These are phyloP conservation scores for Carnegiea gigantea DNA, from an alignment of 179 eudicot genomes.

Conservation along the genomic window DNA sequence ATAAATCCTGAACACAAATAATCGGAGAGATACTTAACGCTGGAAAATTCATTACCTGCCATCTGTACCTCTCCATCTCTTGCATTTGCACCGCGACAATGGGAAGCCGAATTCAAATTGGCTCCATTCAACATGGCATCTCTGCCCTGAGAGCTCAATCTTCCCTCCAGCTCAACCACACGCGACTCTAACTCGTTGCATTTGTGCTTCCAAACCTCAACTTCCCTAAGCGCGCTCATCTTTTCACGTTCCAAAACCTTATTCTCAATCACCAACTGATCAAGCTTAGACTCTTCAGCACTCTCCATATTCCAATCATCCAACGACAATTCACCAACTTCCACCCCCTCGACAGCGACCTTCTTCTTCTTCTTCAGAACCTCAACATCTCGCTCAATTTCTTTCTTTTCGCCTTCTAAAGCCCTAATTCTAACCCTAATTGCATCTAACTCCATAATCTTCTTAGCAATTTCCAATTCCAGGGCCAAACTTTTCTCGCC, in stretches of 20 bases:
- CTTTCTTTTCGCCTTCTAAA: constrained; percentile 31
- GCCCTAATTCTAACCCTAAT: constrained; percentile 34
- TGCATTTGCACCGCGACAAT: not conserved
- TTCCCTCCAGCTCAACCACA: constrained; percentile 38
- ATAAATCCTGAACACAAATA: not conserved
- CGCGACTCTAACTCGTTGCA: constrained; percentile 45
- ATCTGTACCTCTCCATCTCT: constrained; percentile 1
- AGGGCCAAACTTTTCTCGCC: constrained; percentile 12
- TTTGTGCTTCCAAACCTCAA: constrained; percentile 48
- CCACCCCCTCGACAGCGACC: constrained; percentile 28
- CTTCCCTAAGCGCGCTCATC: constrained; percentile 39
- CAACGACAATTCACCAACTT: not conserved
- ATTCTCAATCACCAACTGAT: constrained; percentile 53
- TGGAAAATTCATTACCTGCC: constrained; percentile 20
- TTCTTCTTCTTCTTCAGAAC: constrained; percentile 39
- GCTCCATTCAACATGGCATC: constrained; percentile 4
- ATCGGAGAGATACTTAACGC: not conserved
- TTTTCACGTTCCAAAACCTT: constrained; percentile 62
- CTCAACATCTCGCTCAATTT: constrained; percentile 35
- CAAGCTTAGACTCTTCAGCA: constrained; percentile 35
- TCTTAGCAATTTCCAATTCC: constrained; percentile 27
- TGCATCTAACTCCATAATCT: constrained; percentile 26
- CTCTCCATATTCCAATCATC: constrained; percentile 12
- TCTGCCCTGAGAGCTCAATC: constrained; percentile 20
- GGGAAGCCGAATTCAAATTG: not conserved